phyloP scores from a whole-genome alignment of 2,329 filamentous ascomycete genomes.

The Talaromyces sp. region DNA sequence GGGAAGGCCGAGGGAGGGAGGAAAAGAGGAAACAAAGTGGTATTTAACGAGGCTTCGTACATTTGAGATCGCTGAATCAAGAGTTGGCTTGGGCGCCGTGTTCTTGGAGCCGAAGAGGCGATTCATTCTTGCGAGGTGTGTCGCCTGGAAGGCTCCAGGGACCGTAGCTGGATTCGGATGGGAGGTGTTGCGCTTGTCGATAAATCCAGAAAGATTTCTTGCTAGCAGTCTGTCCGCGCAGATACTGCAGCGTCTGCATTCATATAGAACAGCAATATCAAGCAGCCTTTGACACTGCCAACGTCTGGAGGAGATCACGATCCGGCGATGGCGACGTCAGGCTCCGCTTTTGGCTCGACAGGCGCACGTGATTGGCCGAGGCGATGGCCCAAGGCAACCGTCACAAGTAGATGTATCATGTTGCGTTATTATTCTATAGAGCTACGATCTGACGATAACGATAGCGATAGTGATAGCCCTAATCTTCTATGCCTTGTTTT shows the following conservation, averaged over 20 bases:
- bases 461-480: background rate
- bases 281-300: background rate
- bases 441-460: background rate
- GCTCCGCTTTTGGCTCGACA: background rate
- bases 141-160: background rate
- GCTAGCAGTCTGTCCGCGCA: background rate
- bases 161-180: background rate
- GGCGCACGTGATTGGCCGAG: background rate
- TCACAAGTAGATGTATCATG: background rate
- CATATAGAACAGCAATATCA: background rate
- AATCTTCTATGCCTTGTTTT: too few relatives aligned
- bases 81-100: constrained; percentile 81
- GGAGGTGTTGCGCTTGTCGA: background rate
- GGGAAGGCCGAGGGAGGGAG: background rate
- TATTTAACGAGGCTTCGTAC: constrained; percentile 41
- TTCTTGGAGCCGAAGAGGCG: constrained; percentile 87
- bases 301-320: background rate
- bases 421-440: background rate
- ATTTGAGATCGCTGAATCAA: constrained; percentile 75
- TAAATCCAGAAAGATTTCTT: background rate
- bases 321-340: background rate
- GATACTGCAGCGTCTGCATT: background rate
- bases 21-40: background rate
- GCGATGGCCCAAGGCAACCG: background rate
- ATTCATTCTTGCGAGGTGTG: constrained; percentile 62